A percentile compares a stretch with the other conserved stretches of the same genome.
Evolutionary conservation across 257 asterid species (phyloP).

Genomic region (Eucommia ulmoides): DNA sequence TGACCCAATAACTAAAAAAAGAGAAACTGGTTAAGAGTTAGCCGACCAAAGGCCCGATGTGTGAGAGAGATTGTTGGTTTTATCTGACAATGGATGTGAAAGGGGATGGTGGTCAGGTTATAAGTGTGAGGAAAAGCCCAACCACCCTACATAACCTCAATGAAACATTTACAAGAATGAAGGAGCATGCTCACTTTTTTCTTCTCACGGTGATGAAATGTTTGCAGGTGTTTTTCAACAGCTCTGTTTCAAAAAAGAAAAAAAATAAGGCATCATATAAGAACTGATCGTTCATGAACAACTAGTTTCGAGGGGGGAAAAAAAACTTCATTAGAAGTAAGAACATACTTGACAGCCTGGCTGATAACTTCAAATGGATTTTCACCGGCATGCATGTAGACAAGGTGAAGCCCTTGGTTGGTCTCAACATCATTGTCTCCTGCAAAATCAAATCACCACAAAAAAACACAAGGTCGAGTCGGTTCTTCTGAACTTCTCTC

Average conservation of each 20-base stretch:
- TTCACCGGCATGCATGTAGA: slow-evolving; percentile 84
- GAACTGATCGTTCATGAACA: neutral
- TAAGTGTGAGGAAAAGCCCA: neutral
- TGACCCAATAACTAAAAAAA: neutral
- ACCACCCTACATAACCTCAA: neutral
- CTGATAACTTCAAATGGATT: slow-evolving; percentile 88
- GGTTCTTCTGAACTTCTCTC: slow-evolving; percentile 9
- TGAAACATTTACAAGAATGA: slow-evolving; percentile 1
- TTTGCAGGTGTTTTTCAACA: slow-evolving; percentile 81
- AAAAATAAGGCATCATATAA: neutral
- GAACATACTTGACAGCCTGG: slow-evolving; percentile 85
- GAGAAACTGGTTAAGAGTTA: too few species aligned
- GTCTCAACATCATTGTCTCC: slow-evolving; percentile 85
- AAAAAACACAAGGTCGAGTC: slow-evolving; percentile 16
- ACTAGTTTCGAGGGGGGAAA: neutral
- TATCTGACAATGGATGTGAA: too few species aligned
- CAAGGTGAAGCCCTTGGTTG: slow-evolving; percentile 79
- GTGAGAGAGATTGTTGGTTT: too few species aligned
- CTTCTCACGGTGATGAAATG: slow-evolving; percentile 81
- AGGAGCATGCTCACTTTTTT: slow-evolving; percentile 42
- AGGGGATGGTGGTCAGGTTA: too few species aligned
- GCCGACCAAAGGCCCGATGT: too few species aligned
- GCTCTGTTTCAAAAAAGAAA: slow-evolving; percentile 34
- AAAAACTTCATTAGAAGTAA: neutral
- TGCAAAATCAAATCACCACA: slow-evolving; percentile 27